Evolutionary conservation across 345 rosid genomes (phyloP).

Genomic region (Hibiscus syriacus): DNA sequence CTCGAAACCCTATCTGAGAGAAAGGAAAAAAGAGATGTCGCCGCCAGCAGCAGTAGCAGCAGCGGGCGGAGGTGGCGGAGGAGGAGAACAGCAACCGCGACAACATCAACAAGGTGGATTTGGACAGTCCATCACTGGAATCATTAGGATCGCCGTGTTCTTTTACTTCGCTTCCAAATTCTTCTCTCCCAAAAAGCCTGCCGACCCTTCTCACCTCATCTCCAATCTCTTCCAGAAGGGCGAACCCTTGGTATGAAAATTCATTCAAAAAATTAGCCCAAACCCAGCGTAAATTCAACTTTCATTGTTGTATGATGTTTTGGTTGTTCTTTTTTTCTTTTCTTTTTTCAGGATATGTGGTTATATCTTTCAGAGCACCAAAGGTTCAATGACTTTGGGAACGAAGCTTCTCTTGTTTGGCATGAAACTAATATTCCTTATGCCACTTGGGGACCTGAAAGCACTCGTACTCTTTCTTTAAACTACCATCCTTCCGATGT

Average conservation of each 20-base stretch:
- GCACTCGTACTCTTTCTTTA: too few species aligned
- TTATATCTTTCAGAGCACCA: conserved; percentile 9
- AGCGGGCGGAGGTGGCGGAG: too few species aligned
- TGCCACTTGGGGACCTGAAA: too few species aligned
- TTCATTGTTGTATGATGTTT: not conserved
- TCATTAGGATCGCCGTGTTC: too few species aligned
- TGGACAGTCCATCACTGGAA: too few species aligned
- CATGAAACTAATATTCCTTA: too few species aligned
- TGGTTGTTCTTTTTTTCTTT: not conserved
- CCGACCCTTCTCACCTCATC: conserved; percentile 55
- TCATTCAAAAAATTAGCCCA: not conserved
- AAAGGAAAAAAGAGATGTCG: conserved; percentile 33
- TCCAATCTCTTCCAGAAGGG: conserved; percentile 81
- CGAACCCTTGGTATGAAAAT: too few species aligned
- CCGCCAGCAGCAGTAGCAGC: conserved; percentile 59
- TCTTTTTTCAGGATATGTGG: conserved; percentile 92
- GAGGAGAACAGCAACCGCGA: conserved; percentile 20
- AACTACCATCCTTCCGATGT: too few species aligned
- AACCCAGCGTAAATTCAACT: too few species aligned
- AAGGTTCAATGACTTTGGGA: conserved; percentile 35
- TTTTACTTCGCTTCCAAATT: too few species aligned
- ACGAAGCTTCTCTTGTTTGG: too few species aligned
- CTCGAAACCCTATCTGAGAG: not conserved
- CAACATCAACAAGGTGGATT: conserved; percentile 57
- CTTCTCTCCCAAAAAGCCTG: conserved; percentile 65